A percentile compares a stretch with the other conserved stretches of the same genome.
These are phyloP conservation scores for Hypoxylon rubiginosum DNA, from an alignment of 2,329 filamentous ascomycete species.

Conservation along the genomic window DNA sequence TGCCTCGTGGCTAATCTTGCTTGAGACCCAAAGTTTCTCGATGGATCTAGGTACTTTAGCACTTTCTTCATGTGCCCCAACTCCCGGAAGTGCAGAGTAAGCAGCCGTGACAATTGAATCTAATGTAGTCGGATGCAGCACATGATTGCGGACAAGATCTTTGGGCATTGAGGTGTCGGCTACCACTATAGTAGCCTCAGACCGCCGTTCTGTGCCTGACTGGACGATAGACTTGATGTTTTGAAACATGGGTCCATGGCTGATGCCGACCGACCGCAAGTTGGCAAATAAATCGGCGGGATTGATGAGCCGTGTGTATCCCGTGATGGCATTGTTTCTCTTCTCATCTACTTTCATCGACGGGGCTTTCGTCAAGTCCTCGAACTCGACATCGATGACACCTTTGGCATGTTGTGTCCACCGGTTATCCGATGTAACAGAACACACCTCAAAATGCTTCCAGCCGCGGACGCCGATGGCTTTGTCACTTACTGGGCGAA, in stretches of 20 bases:
- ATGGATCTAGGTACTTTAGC: neutral
- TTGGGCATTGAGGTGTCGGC: neutral
- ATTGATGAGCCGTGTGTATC: neutral
- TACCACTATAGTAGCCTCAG: neutral
- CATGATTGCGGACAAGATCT: neutral
- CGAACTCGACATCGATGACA: neutral
- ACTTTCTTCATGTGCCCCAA: neutral
- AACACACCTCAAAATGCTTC: constrained; percentile 12
- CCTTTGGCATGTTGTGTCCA: neutral
- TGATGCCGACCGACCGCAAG: neutral
- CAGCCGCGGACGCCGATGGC: neutral
- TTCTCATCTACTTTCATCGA: neutral
- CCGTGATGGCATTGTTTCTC: neutral
- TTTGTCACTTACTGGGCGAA: neutral
- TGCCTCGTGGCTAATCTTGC: neutral
- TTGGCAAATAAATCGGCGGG: neutral
- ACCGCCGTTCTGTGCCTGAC: neutral
- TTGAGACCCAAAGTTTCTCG: neutral
- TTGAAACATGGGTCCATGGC: neutral
- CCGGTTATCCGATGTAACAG: neutral
- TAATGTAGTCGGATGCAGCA: neutral
- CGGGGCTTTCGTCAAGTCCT: neutral
- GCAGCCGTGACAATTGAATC: neutral
- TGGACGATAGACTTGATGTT: neutral
- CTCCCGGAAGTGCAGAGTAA: neutral